Evolutionary conservation across 1,284 basidiomycete species (phyloP), one percentile per base, ranked within the genome.

Genomic region (Ceratorhiza oryzae-sativae): DNA sequence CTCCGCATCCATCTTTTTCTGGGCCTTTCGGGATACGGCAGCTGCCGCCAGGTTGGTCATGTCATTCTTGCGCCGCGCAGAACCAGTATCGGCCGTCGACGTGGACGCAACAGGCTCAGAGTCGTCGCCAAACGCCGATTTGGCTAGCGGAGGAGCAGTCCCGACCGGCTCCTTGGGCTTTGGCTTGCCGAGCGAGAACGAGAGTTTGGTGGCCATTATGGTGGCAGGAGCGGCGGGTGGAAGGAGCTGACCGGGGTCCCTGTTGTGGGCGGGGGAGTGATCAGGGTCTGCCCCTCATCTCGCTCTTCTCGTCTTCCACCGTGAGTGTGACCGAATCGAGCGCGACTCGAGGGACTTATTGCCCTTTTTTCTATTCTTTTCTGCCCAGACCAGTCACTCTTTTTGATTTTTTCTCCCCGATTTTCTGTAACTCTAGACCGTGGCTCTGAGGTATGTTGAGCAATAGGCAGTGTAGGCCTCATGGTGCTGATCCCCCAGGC

Each of bases 181-280:
- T 23, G 65, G 65, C 32, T 68, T 68, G 15, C 39, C 36, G 23
- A 68, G 65, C 15, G 65, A 68, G 23, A 68, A 68, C 15, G 65
- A 68, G 51, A 68, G 53, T 68, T 68, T 68, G 41, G 56, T 59
- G 20, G 65, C 46, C 63, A 67, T 67, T 34, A 34, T 53, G 5
- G 27, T 46, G 13, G 36, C 46, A 53, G 45, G 5, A 39, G 49
- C 15, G 49, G 34, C 9, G 4, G 34, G 36, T 3, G 30, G 18
- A 32, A 20, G 25, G 23, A 9, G 41, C 51, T 46, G 53, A 10
- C 53, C 45, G 53, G 65, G 41, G 62, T 32, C 45, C 46, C 18
- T 41, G 53, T 30, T 23, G 36, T 39, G 36, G 8, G 36, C 6
- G 36, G n/a, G 36, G 25, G 15, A 53, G 65, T 68, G 65, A 68